Base-by-base conservation (phyloP, 2,329 filamentous ascomycete genomes). In the Pseudogymnoascus sp. region DNA sequence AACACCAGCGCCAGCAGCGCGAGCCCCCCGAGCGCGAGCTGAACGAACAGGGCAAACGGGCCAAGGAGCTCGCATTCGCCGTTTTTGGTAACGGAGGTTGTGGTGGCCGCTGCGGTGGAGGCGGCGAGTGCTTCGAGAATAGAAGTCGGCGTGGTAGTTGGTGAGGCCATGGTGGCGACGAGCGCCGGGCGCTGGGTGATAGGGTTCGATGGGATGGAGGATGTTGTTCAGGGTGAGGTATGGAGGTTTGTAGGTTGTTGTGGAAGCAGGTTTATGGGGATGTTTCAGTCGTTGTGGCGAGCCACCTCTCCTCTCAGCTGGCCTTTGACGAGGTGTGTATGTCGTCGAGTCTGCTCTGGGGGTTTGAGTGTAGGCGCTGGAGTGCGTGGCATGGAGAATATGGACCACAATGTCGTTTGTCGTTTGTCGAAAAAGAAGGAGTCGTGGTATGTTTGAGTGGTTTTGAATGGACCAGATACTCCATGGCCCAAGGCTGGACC, bases 31-130 rank as follows among this genome's bases (percentile, higher is more conserved):
- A 99, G 84, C 1, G 91, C 90, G 47, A 85, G 88, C 78, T 99
- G 95, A 5, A 99, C 89, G 35, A 99, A 72, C 63, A 99, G 82
- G 11, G 95, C 93, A 74, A 97, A 99, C 3, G 93, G 85, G 0
- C 95, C 95, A 2, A 99, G 82, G 8, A 99, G 82, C 68, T 88
- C 83, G 75, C 95, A 99, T 77, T 96, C 91, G 69, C 89, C 90
- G 61, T 82, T 82, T 68, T 65, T 63, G 19, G 73, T 65, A 29
- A 72, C 64, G n/a, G 72, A 67, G 7, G 73, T 63, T 35, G 73
- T 67, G 14, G 72, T 67, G 24, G 73, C 68, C 50, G 71, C 68
- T 21, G 74, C 65, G 33, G 70, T 67, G 14, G 74, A 70, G 19
- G 72, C 65, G n/a, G 72, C 65, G 66, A 74, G 69, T 50, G 71